Base-by-base conservation (phyloP, 2,329 filamentous ascomycete genomes). In the Ascomycota sp. region DNA sequence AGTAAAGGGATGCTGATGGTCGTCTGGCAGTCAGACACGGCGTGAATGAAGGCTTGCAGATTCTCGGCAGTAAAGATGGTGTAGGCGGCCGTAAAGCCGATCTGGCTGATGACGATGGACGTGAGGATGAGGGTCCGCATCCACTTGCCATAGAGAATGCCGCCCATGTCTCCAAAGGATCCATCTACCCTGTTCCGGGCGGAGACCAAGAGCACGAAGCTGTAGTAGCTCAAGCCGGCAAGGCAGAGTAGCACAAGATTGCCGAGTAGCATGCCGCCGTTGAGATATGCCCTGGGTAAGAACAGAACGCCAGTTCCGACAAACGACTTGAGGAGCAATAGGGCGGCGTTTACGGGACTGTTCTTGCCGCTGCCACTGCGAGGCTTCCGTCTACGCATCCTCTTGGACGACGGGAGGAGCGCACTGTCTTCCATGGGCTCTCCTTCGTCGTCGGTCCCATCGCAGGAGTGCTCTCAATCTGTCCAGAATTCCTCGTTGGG, bases 151-250 rank as follows among this genome's bases (percentile, higher is more conserved):
- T 89, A 98, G 11, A 98, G 64, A 28, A 81, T 73, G 29, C 81
- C 83, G 31, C 91, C 89, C 56, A 98, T 92, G 45, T 95, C 89
- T 51, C 89, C 89, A 55, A 95, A 98, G 1, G 89, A 95, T n/a
- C 80, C 83, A 29, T 85, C 76, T 20, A 95, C 69, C 46, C 71
- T 77, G 29, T 93, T 59, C 22, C 89, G 76, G 2, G 83, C 89
- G 35, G 75, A 75, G 37, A 94, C 83, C 21, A 98, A 67, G 10
- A 98, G 64, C 25, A 98, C 83, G 53, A 98, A 98, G 57, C 85
- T 94, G 59, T 94, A 93, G 55, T 93, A 98, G 48, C 85, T 94
- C 34, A 98, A 61, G 2, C 68, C 59, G 6, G 89, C 85, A 11
- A 98, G 81, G 24, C 64, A 67, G 15, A 98, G 60, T n/a, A 98